Evolutionary conservation across 2,329 filamentous ascomycete species (phyloP).

Genomic region (Parastagonospora nodorum): DNA sequence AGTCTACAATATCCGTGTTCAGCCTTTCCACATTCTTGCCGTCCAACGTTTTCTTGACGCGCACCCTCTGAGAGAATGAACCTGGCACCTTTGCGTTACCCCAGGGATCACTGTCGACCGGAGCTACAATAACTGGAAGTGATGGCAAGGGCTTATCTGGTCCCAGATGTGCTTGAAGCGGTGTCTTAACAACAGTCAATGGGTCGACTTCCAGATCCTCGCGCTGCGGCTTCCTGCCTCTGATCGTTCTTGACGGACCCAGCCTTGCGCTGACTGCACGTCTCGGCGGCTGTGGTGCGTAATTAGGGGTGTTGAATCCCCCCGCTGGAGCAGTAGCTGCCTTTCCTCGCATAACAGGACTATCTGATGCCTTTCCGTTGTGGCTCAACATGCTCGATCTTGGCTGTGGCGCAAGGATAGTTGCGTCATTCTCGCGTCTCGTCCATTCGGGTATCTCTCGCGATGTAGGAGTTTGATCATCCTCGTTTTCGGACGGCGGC

Average conservation of each 20-base stretch:
- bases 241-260: constrained; percentile 4
- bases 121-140: background rate
- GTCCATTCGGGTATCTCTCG: constrained; percentile 2
- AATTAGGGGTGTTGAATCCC: constrained; percentile 6
- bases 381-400: constrained; percentile 10
- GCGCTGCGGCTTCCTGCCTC: constrained; percentile 4
- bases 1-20: constrained; percentile 27
- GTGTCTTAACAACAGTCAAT: background rate
- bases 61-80: constrained; percentile 27
- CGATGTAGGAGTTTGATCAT: constrained; percentile 11
- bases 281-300: constrained; percentile 25
- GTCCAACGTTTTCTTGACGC: constrained; percentile 28
- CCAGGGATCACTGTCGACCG: background rate
- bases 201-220: constrained; percentile 7
- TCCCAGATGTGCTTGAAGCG: background rate
- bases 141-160: constrained; percentile 1
- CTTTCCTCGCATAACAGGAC: constrained; percentile 22
- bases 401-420: constrained; percentile 1
- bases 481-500: constrained; percentile 14
- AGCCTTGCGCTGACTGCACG: constrained; percentile 34
- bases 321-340: constrained; percentile 27
- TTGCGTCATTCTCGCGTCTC: constrained; percentile 3
- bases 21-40: constrained; percentile 26
- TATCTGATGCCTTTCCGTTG: constrained; percentile 7
- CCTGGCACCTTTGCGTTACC: background rate